Evolutionary conservation across 129 eudicot genomes (phyloP).

Genomic region (Tanacetum coccineum): DNA sequence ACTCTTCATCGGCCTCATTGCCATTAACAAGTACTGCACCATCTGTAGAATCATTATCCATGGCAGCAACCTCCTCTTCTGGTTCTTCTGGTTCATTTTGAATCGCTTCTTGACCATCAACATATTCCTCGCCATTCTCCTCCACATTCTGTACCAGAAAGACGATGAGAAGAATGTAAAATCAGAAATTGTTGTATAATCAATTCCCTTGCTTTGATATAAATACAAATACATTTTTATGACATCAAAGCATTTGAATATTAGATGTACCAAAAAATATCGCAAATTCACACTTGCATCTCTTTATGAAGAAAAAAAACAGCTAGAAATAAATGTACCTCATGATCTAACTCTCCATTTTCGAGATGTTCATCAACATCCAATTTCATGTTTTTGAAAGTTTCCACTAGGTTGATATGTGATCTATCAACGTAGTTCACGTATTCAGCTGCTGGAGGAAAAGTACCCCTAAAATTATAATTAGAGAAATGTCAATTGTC

Average conservation of each 20-base stretch:
- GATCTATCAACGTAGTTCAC: slow-evolving; percentile 60
- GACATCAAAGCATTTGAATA: neutral
- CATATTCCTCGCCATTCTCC: slow-evolving; percentile 46
- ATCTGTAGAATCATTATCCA: slow-evolving; percentile 60
- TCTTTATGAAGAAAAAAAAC: neutral
- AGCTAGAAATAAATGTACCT: slow-evolving; percentile 34
- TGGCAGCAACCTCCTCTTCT: slow-evolving; percentile 43
- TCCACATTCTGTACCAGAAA: slow-evolving; percentile 39
- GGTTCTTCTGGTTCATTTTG: slow-evolving; percentile 25
- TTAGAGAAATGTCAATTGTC: slow-evolving; percentile 13
- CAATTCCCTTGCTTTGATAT: neutral
- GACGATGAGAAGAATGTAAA: slow-evolving; percentile 5
- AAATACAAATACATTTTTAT: neutral
- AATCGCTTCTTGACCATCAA: slow-evolving; percentile 32
- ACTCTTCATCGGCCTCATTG: too few species aligned
- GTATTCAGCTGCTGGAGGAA: slow-evolving; percentile 78
- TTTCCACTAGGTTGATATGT: slow-evolving; percentile 65
- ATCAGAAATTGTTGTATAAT: neutral
- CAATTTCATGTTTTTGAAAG: slow-evolving; percentile 63
- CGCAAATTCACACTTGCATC: neutral
- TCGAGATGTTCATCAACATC: slow-evolving; percentile 56
- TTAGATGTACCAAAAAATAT: neutral
- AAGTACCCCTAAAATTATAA: slow-evolving; percentile 48
- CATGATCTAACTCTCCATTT: slow-evolving; percentile 73
- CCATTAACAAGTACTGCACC: too few species aligned